Evolutionary conservation across 768 basidiomycete genomes (phyloP).

Genomic region (Tricholoma terreum): DNA sequence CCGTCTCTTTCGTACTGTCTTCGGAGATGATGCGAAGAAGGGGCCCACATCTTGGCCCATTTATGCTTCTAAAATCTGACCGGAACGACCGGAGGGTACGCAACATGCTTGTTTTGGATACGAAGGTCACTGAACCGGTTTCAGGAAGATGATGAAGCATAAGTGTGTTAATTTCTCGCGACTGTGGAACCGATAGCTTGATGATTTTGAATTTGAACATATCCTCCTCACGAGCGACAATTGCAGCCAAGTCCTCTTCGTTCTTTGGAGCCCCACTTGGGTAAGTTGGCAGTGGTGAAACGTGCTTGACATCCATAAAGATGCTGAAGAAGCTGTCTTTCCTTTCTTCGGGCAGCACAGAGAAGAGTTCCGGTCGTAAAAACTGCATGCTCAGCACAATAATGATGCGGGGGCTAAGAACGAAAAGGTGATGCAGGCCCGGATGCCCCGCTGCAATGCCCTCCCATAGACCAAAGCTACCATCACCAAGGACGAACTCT

Average conservation of each 20-base stretch:
- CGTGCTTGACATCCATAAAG: not conserved
- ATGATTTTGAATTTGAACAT: not conserved
- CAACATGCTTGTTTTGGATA: not conserved
- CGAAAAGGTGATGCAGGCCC: not conserved
- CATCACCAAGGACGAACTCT: constrained; percentile 3
- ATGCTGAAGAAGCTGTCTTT: not conserved
- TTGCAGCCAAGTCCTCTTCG: not conserved
- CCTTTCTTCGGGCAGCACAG: not conserved
- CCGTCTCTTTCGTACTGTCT: not conserved
- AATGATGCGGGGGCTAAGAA: not conserved
- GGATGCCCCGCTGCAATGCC: not conserved
- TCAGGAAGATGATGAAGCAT: not conserved
- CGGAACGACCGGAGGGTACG: not conserved
- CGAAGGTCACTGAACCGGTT: not conserved
- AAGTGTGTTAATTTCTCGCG: not conserved
- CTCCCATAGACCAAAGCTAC: constrained; percentile 1
- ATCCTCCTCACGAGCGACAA: not conserved
- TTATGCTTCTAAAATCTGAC: not conserved
- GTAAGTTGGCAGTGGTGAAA: not conserved
- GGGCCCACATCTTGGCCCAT: not conserved
- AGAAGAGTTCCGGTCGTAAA: not conserved
- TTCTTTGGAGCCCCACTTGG: not conserved
- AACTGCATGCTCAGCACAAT: not conserved
- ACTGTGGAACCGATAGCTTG: not conserved
- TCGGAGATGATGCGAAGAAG: not conserved